Percentiles rank a stretch among this genome's conserved stretches.
Evolutionary conservation across 1,284 basidiomycete species (phyloP).

Genomic region (Phaffia rhodozyma): DNA sequence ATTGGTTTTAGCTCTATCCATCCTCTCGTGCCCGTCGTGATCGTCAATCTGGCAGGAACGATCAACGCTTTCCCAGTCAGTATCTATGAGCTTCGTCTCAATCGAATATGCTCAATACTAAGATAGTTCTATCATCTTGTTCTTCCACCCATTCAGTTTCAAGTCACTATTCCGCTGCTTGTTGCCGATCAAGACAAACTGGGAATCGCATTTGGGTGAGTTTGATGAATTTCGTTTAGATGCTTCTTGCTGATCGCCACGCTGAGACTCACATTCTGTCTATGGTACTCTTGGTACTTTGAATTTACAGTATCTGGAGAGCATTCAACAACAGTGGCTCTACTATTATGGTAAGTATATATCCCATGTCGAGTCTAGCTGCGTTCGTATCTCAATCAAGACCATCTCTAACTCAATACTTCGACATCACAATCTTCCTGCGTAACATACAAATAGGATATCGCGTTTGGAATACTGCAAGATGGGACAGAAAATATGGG

Average conservation of each 20-base stretch:
- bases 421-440: not conserved
- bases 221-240: not conserved
- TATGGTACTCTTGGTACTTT: not conserved
- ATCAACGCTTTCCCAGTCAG: conserved; percentile 1
- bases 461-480: conserved; percentile 1
- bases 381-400: no score
- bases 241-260: not conserved
- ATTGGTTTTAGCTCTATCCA: conserved; percentile 2
- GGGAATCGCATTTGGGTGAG: conserved; percentile 1
- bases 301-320: not conserved
- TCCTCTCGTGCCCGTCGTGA: conserved; percentile 4
- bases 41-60: not conserved
- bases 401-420: not conserved
- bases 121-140: not conserved
- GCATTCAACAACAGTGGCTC: conserved; percentile 2
- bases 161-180: not conserved
- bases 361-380: not conserved
- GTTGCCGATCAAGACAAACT: conserved; percentile 1
- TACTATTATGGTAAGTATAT: not conserved
- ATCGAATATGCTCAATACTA: no score
- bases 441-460: not conserved
- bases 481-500: not conserved
- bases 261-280: not conserved
- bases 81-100: no score
- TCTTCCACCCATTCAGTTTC: not conserved